Conservation (phyloP, 495 filamentous ascomycete species). For the Aspergillus bridgeri region DNA sequence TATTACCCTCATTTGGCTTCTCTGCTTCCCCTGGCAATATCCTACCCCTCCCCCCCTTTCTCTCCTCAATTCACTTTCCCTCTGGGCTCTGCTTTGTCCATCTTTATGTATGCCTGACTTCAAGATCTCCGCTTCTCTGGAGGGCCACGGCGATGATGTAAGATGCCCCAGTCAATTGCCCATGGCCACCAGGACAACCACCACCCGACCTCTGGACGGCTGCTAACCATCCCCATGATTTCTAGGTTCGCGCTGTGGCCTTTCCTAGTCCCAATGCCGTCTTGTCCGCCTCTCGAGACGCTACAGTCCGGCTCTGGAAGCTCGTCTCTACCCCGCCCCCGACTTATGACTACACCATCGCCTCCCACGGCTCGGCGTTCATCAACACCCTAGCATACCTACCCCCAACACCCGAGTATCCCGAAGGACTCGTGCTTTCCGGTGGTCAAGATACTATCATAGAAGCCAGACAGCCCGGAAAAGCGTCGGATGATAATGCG, state of each 20-base stretch:
- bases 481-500: constrained; percentile 67
- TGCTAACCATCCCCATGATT: constrained; percentile 12
- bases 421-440: constrained; percentile 80
- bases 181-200: constrained; percentile 11
- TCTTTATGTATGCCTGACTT: constrained; percentile 58
- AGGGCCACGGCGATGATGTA: constrained; percentile 83
- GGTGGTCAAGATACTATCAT: constrained; percentile 90
- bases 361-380: constrained; percentile 72
- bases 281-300: constrained; percentile 85
- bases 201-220: constrained; percentile 7
- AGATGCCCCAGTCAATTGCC: constrained; percentile 31
- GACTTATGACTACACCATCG: constrained; percentile 69
- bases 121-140: constrained; percentile 78
- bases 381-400: constrained; percentile 81
- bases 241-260: constrained; percentile 80
- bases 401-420: constrained; percentile 62
- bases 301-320: constrained; percentile 86
- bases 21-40: neutral
- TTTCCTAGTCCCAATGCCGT: constrained; percentile 72
- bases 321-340: constrained; percentile 61
- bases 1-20: constrained; percentile 1
- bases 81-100: neutral
- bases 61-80: neutral
- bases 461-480: constrained; percentile 72
- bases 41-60: neutral